Evolutionary conservation across 1,139 yeast genomes (phyloP).

Genomic region (Sugiyamaella pinicola): DNA sequence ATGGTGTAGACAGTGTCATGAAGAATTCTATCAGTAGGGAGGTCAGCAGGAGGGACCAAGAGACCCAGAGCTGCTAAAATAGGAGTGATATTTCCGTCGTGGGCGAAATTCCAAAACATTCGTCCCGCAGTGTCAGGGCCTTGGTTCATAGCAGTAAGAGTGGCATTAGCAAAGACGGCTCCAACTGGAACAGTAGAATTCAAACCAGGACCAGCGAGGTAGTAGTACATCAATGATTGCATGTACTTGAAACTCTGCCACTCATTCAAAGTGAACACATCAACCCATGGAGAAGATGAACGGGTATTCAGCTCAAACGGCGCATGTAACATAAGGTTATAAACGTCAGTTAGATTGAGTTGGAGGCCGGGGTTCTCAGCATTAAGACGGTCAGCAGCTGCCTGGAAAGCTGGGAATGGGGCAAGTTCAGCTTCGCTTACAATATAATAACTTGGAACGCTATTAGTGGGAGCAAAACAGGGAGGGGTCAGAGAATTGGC

Average conservation of each 20-base stretch:
- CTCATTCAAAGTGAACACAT: slow-evolving; percentile 58
- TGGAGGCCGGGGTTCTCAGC: slow-evolving; percentile 49
- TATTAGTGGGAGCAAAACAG: slow-evolving; percentile 46
- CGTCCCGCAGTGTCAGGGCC: slow-evolving; percentile 47
- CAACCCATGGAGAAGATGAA: slow-evolving; percentile 58
- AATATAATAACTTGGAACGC: slow-evolving; percentile 13
- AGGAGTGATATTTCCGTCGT: slow-evolving; percentile 59
- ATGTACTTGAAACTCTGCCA: slow-evolving; percentile 52
- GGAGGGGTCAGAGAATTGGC: slow-evolving; percentile 48
- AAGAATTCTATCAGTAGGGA: slow-evolving; percentile 44
- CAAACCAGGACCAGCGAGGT: slow-evolving; percentile 56
- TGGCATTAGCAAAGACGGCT: slow-evolving; percentile 54
- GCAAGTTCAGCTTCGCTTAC: slow-evolving; percentile 39
- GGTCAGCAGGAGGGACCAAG: slow-evolving; percentile 41
- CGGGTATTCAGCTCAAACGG: slow-evolving; percentile 59
- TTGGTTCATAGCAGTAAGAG: slow-evolving; percentile 48
- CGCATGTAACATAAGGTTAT: slow-evolving; percentile 52
- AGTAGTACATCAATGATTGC: slow-evolving; percentile 52
- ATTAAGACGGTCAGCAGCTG: slow-evolving; percentile 47
- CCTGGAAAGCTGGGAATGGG: slow-evolving; percentile 39
- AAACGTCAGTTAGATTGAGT: slow-evolving; percentile 48
- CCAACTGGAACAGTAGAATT: slow-evolving; percentile 50
- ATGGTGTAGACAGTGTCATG: slow-evolving; percentile 51
- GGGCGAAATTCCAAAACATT: slow-evolving; percentile 54
- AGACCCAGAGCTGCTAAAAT: slow-evolving; percentile 56